phyloP scores from a whole-genome alignment of 2,329 filamentous ascomycete genomes.

The Trichoderma hamatum region DNA sequence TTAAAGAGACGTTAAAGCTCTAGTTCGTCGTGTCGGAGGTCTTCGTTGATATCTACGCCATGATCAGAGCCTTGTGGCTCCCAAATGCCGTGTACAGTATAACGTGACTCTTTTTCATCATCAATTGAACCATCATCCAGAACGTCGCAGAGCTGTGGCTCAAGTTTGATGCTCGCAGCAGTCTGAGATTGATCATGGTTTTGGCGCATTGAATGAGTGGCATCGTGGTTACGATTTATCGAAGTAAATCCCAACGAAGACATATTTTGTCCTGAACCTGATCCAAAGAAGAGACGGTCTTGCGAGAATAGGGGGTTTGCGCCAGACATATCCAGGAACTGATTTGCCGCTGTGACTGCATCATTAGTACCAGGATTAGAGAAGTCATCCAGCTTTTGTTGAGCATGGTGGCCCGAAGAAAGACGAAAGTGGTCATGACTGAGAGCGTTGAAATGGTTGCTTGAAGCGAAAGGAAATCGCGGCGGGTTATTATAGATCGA shows the following conservation, averaged over 20 bases:
- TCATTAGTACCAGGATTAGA: slow-evolving; percentile 30
- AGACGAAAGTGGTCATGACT: slow-evolving; percentile 37
- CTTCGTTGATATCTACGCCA: slow-evolving; percentile 33
- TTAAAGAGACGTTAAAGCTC: slow-evolving; percentile 31
- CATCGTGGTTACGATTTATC: slow-evolving; percentile 34
- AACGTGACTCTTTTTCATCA: slow-evolving; percentile 34
- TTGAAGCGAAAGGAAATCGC: slow-evolving; percentile 36
- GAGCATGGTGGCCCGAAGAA: slow-evolving; percentile 32
- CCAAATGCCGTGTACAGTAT: slow-evolving; percentile 33
- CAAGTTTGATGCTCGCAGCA: slow-evolving; percentile 33
- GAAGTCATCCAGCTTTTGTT: slow-evolving; percentile 37
- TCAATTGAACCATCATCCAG: slow-evolving; percentile 30
- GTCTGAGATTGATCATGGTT: slow-evolving; percentile 23
- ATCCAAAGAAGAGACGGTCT: slow-evolving; percentile 37
- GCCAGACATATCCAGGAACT: slow-evolving; percentile 37
- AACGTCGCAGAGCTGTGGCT: slow-evolving; percentile 35
- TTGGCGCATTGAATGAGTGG: slow-evolving; percentile 29
- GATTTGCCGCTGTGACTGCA: slow-evolving; percentile 30
- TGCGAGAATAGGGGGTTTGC: slow-evolving; percentile 41
- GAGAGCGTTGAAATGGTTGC: slow-evolving; percentile 33
- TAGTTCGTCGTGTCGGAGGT: slow-evolving; percentile 34
- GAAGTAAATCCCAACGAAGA: slow-evolving; percentile 39
- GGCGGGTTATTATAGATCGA: slow-evolving; percentile 39
- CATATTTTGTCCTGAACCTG: slow-evolving; percentile 32
- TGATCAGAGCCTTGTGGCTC: slow-evolving; percentile 31